These are phyloP conservation scores for Globisporangium yorkense DNA, from an alignment of 352 stramenopile species.

Conservation along the genomic window DNA sequence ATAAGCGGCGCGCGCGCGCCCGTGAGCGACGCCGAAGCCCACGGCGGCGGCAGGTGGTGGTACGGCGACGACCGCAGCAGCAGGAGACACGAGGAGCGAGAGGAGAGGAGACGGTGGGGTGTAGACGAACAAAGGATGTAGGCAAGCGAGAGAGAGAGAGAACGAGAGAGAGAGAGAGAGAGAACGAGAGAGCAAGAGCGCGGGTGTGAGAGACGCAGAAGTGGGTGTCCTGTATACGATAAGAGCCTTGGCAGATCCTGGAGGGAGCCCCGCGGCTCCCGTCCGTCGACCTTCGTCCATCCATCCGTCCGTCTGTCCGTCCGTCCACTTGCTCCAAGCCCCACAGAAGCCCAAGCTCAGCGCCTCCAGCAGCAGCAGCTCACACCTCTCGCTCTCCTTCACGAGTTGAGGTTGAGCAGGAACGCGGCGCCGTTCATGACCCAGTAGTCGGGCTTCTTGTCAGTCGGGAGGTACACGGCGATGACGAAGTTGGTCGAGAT, in stretches of 20 bases:
- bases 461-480: slow-evolving; percentile 86
- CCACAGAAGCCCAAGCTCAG: too few relatives aligned
- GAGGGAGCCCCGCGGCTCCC: too few relatives aligned
- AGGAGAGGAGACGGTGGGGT: background rate
- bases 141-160: background rate
- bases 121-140: background rate
- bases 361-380: too few relatives aligned
- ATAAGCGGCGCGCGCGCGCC: slow-evolving; percentile 7
- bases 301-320: slow-evolving; percentile 9
- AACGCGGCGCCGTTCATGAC: slow-evolving; percentile 90
- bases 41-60: too few relatives aligned
- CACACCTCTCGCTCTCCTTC: slow-evolving; percentile 6
- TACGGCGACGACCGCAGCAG: background rate
- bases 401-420: slow-evolving; percentile 89
- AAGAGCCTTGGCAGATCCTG: background rate
- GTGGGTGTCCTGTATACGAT: slow-evolving; percentile 13
- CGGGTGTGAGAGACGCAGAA: slow-evolving; percentile 2
- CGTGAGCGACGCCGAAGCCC: too few relatives aligned
- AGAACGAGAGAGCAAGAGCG: background rate
- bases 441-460: slow-evolving; percentile 84
- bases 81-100: background rate
- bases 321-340: too few relatives aligned
- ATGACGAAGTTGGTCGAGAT: slow-evolving; percentile 95
- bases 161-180: slow-evolving; percentile 1
- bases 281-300: slow-evolving; percentile 12